Evolutionary conservation across 805 yeast genomes (phyloP).

Genomic region (Saccharomyces eubayanus): DNA sequence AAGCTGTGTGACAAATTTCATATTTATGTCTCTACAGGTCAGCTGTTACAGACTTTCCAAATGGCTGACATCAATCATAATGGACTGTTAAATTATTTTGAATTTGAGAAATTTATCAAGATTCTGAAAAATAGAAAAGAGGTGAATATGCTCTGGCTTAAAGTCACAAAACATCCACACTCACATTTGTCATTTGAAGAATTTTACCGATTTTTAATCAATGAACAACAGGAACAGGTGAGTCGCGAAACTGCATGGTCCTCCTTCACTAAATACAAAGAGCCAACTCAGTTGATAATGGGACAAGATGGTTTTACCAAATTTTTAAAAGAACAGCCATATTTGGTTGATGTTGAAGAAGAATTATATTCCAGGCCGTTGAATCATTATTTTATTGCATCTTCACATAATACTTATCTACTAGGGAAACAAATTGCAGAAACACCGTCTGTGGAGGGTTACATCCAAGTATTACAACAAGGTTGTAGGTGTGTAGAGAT

Average conservation of each 20-base stretch:
- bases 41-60: slow-evolving; percentile 43
- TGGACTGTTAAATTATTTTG: slow-evolving; percentile 54
- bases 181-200: slow-evolving; percentile 19
- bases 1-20: slow-evolving; percentile 60
- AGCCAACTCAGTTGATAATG: slow-evolving; percentile 8
- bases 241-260: slow-evolving; percentile 26
- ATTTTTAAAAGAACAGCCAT: slow-evolving; percentile 28
- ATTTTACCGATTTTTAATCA: slow-evolving; percentile 38
- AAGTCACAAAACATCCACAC: slow-evolving; percentile 16
- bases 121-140: slow-evolving; percentile 61
- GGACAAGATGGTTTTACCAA: slow-evolving; percentile 21
- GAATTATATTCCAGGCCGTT: slow-evolving; percentile 54
- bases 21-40: slow-evolving; percentile 54
- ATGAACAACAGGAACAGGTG: slow-evolving; percentile 41
- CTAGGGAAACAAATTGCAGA: slow-evolving; percentile 85
- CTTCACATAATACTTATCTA: slow-evolving; percentile 91
- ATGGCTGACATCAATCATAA: slow-evolving; percentile 43
- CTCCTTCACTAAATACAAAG: slow-evolving; percentile 35
- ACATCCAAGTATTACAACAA: slow-evolving; percentile 73
- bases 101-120: slow-evolving; percentile 69
- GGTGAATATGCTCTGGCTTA: slow-evolving; percentile 42
- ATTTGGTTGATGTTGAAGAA: slow-evolving; percentile 10
- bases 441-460: slow-evolving; percentile 81
- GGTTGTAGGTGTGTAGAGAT: slow-evolving; percentile 95
- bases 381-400: slow-evolving; percentile 80